phyloP scores from a whole-genome alignment of 257 asterid genomes.

The Ajuga chamaepitys region DNA sequence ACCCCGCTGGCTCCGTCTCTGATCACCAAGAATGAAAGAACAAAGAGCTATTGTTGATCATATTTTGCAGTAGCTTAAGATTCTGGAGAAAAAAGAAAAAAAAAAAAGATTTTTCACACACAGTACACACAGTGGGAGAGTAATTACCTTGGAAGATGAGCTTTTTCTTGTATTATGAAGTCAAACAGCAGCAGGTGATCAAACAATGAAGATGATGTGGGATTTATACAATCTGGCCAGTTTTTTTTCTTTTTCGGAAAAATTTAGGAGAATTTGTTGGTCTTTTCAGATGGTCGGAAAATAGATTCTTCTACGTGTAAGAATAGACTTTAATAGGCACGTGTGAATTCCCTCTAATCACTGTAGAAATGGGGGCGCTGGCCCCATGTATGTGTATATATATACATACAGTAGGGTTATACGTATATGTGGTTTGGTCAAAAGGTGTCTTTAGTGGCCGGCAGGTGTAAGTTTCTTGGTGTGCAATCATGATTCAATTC shows the following conservation, averaged over 20 bases:
- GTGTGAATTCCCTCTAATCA: slow-evolving; percentile 8
- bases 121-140: not conserved
- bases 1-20: too few species aligned
- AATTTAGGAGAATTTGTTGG: slow-evolving; percentile 6
- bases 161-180: not conserved
- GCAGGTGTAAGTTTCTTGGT: not conserved
- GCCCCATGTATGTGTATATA: not conserved
- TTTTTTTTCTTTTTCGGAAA: too few species aligned
- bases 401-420: not conserved
- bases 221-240: slow-evolving; percentile 2
- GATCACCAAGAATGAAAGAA: too few species aligned
- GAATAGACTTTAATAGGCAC: slow-evolving; percentile 14
- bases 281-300: slow-evolving; percentile 14
- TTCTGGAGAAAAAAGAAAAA: too few species aligned
- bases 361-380: slow-evolving; percentile 18
- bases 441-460: not conserved
- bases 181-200: not conserved
- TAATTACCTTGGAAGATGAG: not conserved
- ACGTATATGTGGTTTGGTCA: not conserved
- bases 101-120: not conserved
- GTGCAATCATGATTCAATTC: too few species aligned
- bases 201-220: not conserved
- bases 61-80: too few species aligned
- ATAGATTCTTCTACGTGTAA: slow-evolving; percentile 7
- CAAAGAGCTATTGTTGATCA: too few species aligned